phyloP scores from a whole-genome alignment of 371 early-diverging fungal species.

The Encephalitozoon intestinalis region DNA sequence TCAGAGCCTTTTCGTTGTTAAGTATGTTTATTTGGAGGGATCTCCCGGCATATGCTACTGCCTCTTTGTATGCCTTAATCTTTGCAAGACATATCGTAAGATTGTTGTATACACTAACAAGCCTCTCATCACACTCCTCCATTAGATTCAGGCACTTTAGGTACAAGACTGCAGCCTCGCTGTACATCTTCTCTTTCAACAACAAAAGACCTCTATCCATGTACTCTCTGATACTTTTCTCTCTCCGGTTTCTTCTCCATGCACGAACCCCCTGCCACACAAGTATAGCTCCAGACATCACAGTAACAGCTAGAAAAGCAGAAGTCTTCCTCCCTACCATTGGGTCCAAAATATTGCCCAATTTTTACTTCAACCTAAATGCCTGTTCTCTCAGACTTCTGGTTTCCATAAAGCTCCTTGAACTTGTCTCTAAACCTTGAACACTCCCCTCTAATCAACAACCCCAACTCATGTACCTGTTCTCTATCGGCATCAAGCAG shows the following conservation, averaged over 20 bases:
- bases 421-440: not conserved
- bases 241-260: not conserved
- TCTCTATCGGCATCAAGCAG: not conserved
- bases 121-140: not conserved
- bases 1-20: not conserved
- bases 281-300: not conserved
- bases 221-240: not conserved
- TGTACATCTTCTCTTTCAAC: not conserved
- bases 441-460: not conserved
- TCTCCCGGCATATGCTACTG: not conserved
- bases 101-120: not conserved
- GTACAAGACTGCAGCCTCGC: not conserved
- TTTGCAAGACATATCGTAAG: not conserved
- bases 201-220: not conserved
- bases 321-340: not conserved
- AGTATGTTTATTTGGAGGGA: not conserved
- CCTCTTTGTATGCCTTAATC: conserved; percentile 6
- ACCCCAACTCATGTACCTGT: not conserved
- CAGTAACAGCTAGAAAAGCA: not conserved
- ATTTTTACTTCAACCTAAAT: not conserved
- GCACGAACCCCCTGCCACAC: not conserved
- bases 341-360: not conserved
- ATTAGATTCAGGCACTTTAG: not conserved
- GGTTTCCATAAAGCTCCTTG: not conserved
- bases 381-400: not conserved